Base-by-base conservation (phyloP, 768 basidiomycete species). In the Thelephora ganbajun region DNA sequence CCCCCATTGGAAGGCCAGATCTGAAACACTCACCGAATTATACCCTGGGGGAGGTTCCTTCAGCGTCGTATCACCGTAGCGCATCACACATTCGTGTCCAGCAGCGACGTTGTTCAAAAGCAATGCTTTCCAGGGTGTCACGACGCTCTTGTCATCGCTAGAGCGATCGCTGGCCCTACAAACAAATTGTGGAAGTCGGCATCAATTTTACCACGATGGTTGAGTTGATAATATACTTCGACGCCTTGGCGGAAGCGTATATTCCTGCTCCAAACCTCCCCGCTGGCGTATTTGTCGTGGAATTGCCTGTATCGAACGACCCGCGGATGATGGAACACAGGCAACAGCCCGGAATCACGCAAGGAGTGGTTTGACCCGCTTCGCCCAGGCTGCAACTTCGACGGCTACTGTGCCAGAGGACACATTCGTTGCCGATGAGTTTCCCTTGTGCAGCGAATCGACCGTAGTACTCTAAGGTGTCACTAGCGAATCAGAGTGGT, bases 231-330 rank as follows among this genome's bases (percentile, higher is more conserved):
- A 52, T 70, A 48, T 47, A 76, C 72, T 83, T 83, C 5, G 81
- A 83, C n/a, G 81, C 81, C 1, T 80, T 83, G 16, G 79, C 77
- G 3, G 80, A 80, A 1, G 80, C 81, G 57, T 82, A 83, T 36
- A 83, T 78, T 20, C 81, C 81, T 35, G 73, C 73, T 22, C 80
- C 80, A 45, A 83, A 30, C 26, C 26, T 30, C 26, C 9, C 9
- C 26, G 26, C 26, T 4, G 26, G 26, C 26, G 26, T 30, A 30
- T 30, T 30, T 30, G 26, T 9, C 26, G 9, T 30, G 26, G 4
- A 30, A 4, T 30, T 30, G 26, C 26, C 26, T 30, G 26, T 9
- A 9, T 30, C 26, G 9, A 30, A 30, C 26, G 26, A 30, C 9
- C 26, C 26, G 9, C 26, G 26, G 9, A 30, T 30, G 26, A 30